Evolutionary conservation across 148 eudicot genomes (phyloP).

Genomic region (Rhododendron williamsianum): DNA sequence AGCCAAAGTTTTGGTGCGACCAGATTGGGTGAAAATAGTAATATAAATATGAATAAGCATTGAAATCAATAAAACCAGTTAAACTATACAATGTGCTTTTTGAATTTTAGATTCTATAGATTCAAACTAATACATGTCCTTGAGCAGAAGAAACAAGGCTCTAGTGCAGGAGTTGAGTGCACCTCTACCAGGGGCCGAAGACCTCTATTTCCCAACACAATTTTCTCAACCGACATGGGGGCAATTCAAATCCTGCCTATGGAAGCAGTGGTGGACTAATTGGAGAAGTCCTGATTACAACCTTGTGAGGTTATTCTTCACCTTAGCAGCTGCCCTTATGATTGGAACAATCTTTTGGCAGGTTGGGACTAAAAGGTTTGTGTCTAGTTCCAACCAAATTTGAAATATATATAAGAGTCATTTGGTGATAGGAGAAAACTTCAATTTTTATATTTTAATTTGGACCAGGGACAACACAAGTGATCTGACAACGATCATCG

Average conservation of each 20-base stretch:
- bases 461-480: constrained; percentile 38
- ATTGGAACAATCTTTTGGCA: constrained; percentile 50
- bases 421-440: neutral
- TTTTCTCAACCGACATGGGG: constrained; percentile 29
- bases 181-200: constrained; percentile 34
- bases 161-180: constrained; percentile 28
- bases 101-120: neutral
- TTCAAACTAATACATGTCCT: neutral
- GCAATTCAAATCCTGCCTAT: constrained; percentile 42
- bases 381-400: neutral
- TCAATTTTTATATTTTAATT: neutral
- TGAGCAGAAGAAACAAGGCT: constrained; percentile 36
- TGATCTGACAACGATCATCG: constrained; percentile 56
- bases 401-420: neutral
- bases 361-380: constrained; percentile 27
- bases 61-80: neutral
- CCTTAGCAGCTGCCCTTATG: constrained; percentile 24
- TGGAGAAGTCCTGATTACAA: constrained; percentile 49
- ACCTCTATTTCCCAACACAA: constrained; percentile 31
- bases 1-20: neutral
- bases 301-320: constrained; percentile 36
- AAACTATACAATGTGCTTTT: neutral
- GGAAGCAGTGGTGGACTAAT: constrained; percentile 46
- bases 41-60: neutral
- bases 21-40: neutral